Base-by-base conservation (phyloP, 2,329 filamentous ascomycete genomes). In the Cladosporium sp. region DNA sequence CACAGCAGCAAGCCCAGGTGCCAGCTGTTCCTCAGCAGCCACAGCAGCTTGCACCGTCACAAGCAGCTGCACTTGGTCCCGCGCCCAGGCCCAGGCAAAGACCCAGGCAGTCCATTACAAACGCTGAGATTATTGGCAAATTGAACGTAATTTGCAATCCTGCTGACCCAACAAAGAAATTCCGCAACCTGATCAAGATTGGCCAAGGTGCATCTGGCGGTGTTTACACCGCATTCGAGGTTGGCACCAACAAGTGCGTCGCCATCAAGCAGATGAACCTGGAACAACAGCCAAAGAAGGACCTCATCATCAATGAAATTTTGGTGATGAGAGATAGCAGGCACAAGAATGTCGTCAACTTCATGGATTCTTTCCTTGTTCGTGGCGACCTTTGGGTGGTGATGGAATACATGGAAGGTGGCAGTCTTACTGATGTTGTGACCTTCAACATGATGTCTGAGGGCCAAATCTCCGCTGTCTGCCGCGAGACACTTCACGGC, bases 241-340 rank as follows among this genome's bases (percentile, higher is more conserved):
- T 88, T 70, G 90, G 88, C 65, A 91, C 88, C 47, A 96, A 96
- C 79, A 88, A 90, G 69, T 88, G 96, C 71, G 95, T 99, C 44
- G 95, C 95, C 51, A 98, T 99, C 80, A 99, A 99, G 83, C 95
- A 99, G 83, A 99, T 99, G 95, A 98, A 98, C 72, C 82, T 99
- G 65, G 95, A 98, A 78, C 91, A 98, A 80, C 95, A 99, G 75
- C 95, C 95, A 2, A 98, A 98, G 86, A 99, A 99, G 80, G 95
- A 99, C 74, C 83, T 98, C 59, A 99, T 99, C 75, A 97, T 99
- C 80, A 99, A 99, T 78, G 95, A 99, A 78, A 99, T 99, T 71
- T 81, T 99, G 66, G 95, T 99, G 66, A 99, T 99, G 95, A 97
- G 96, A 82, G 95, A 98, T 75, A 97, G 93, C 83, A 95, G 92